Base-by-base conservation (phyloP, 75 land plant species). In the Pseudotsuga menziesii region DNA sequence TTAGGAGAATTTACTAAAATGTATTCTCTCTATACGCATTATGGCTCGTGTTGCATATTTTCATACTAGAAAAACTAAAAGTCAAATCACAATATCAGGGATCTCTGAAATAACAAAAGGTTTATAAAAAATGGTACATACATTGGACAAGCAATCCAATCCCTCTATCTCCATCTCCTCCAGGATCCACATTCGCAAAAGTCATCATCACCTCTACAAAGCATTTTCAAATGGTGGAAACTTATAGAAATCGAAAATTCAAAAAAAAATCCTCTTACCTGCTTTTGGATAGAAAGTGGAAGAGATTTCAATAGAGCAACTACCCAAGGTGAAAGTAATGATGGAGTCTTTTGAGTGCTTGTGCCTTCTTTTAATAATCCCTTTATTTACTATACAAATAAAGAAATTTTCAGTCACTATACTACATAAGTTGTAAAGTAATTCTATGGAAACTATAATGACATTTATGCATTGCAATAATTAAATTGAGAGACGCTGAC, bases 271-370 rank as follows among this genome's bases (percentile, higher is more conserved):
- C 8, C 48, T 6, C 9, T 44, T 44, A 92, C 98, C 98, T 95
- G 91, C 73, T 88, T 88, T 72, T 79, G 86, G 25, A 95, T 95
- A 75, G 89, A 95, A 4, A 67, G 82, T 57, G 98, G 98, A 61
- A 95, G 78, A 77, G 91, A 95, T 72, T 95, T 90, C 82, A 95
- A 88, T 76, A 95, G 82, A 23, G 96, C 98, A 60, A 93, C 85
- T 61, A 96, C 93, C 98, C 95, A 95, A 52, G 98, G 95, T 15
- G 95, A 92, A 32, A 95, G 82, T 56, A 84, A 82, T 35, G 96
- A 84, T 27, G 98, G 88, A 81, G 91, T 89, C 15, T 89, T 85
- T 12, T 88, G 89, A 72, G 77, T 79, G 54, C 85, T 55, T 39
- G 92, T 82, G 55, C 92, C 96, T 81, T 88, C 87, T 57, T 82